A percentile compares a stretch with the other conserved stretches of the same genome.
Evolutionary conservation across 345 rosid species (phyloP).

Genomic region (Corchorus capsularis): DNA sequence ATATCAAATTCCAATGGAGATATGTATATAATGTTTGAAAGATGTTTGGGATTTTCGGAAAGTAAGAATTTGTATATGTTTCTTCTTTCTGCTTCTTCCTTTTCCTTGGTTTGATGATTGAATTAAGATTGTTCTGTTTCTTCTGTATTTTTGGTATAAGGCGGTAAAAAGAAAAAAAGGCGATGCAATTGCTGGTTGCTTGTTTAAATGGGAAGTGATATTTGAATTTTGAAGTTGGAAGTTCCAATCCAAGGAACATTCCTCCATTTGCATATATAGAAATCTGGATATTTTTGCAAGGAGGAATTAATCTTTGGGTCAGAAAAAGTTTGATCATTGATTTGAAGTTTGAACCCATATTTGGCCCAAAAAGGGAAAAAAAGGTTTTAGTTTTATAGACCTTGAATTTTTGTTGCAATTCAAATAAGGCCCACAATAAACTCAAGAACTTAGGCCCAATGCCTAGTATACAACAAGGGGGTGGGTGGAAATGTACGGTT

Average conservation of each 20-base stretch:
- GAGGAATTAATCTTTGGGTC: too few species aligned
- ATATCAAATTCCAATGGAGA: conserved; percentile 8
- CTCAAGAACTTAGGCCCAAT: background rate
- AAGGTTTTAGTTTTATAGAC: too few species aligned
- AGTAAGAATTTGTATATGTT: background rate
- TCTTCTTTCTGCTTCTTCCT: background rate
- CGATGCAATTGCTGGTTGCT: background rate
- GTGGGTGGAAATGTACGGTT: too few species aligned
- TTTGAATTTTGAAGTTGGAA: background rate
- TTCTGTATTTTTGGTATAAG: background rate
- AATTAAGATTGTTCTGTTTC: background rate
- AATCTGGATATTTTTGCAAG: background rate
- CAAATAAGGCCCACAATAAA: too few species aligned
- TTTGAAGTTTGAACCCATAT: too few species aligned
- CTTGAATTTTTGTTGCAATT: background rate
- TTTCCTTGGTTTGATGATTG: background rate
- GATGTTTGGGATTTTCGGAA: background rate
- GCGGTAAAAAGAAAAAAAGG: background rate
- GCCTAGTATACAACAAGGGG: conserved; percentile 40
- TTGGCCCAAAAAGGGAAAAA: too few species aligned
- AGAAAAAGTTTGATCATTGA: too few species aligned
- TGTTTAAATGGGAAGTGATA: background rate
- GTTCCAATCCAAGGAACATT: too few species aligned
- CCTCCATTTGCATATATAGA: too few species aligned
- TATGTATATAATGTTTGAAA: background rate